These are phyloP conservation scores for Geotrichum australiense DNA, from an alignment of 1,139 yeast species.

Conservation along the genomic window DNA sequence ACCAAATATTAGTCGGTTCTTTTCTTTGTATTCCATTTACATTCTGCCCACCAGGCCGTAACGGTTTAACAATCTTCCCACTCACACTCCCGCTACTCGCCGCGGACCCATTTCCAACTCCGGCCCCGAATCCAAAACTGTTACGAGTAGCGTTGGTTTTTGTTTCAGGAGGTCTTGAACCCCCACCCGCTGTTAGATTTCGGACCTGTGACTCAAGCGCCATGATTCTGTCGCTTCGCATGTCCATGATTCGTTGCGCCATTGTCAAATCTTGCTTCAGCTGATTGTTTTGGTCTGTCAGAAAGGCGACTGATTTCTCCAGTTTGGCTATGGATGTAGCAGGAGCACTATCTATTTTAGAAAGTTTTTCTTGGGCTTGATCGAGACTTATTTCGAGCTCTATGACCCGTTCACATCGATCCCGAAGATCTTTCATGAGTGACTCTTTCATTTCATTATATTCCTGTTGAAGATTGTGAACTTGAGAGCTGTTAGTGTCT, in stretches of 20 bases:
- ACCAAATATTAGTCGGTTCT: slow-evolving; percentile 4
- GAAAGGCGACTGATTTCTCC: slow-evolving; percentile 33
- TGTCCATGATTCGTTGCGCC: slow-evolving; percentile 52
- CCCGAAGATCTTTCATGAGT: slow-evolving; percentile 39
- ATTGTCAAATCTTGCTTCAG: slow-evolving; percentile 44
- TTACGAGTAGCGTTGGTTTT: not conserved
- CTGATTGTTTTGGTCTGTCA: slow-evolving; percentile 42
- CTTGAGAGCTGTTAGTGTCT: not conserved
- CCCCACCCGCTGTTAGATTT: too few species aligned
- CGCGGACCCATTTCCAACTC: not conserved
- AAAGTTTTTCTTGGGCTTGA: slow-evolving; percentile 24
- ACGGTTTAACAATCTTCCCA: slow-evolving; percentile 49
- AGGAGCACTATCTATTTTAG: not conserved
- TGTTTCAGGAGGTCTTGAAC: too few species aligned
- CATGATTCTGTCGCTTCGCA: slow-evolving; percentile 53
- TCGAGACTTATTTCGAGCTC: slow-evolving; percentile 41
- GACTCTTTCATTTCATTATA: slow-evolving; percentile 35
- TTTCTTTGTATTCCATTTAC: not conserved
- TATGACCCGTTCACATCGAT: slow-evolving; percentile 39
- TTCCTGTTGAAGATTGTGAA: not conserved
- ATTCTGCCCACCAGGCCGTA: slow-evolving; percentile 54
- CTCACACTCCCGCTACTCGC: not conserved
- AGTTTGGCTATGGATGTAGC: slow-evolving; percentile 1
- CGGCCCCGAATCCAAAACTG: slow-evolving; percentile 8
- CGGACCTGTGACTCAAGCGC: slow-evolving; percentile 39